These are phyloP conservation scores for Pichia kluyveri DNA, from an alignment of 805 yeast genomes.

Conservation along the genomic window DNA sequence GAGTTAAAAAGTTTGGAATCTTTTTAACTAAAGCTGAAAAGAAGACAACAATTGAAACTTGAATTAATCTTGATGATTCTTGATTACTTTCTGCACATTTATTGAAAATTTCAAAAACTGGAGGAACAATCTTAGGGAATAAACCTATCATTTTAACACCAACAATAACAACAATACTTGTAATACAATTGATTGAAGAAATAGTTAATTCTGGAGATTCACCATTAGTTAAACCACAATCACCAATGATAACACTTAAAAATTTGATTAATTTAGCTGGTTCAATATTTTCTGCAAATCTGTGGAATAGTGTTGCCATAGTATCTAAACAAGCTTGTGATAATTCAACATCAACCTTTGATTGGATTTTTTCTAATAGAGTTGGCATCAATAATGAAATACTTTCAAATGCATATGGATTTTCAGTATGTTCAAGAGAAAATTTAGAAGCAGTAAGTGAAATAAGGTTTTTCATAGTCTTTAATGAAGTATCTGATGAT, in stretches of 20 bases:
- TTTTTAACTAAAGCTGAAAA: slow-evolving; percentile 69
- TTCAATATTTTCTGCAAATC: slow-evolving; percentile 47
- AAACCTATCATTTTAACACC: slow-evolving; percentile 84
- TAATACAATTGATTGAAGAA: slow-evolving; percentile 64
- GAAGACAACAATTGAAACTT: slow-evolving; percentile 62
- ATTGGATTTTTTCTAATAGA: slow-evolving; percentile 33
- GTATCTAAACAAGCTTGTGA: slow-evolving; percentile 66
- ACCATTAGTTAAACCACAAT: slow-evolving; percentile 43
- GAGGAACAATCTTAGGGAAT: slow-evolving; percentile 79
- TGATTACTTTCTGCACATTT: slow-evolving; percentile 23
- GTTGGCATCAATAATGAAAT: slow-evolving; percentile 43
- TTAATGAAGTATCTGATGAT: slow-evolving; percentile 30
- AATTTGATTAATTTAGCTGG: slow-evolving; percentile 38
- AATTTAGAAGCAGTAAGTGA: slow-evolving; percentile 59
- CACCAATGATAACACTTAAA: slow-evolving; percentile 40
- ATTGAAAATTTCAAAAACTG: slow-evolving; percentile 54
- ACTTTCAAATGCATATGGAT: slow-evolving; percentile 38
- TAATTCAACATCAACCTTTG: slow-evolving; percentile 36
- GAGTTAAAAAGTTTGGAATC: slow-evolving; percentile 76
- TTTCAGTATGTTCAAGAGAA: slow-evolving; percentile 52
- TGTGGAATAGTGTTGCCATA: slow-evolving; percentile 50
- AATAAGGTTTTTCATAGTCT: slow-evolving; percentile 54
- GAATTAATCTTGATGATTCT: slow-evolving; percentile 35
- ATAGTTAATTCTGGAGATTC: slow-evolving; percentile 52
- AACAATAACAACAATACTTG: slow-evolving; percentile 57